Evolutionary conservation across 108 stramenopile species (phyloP), one percentile per base, ranked within the genome.

Genomic region (Pelagomonas calceolata): DNA sequence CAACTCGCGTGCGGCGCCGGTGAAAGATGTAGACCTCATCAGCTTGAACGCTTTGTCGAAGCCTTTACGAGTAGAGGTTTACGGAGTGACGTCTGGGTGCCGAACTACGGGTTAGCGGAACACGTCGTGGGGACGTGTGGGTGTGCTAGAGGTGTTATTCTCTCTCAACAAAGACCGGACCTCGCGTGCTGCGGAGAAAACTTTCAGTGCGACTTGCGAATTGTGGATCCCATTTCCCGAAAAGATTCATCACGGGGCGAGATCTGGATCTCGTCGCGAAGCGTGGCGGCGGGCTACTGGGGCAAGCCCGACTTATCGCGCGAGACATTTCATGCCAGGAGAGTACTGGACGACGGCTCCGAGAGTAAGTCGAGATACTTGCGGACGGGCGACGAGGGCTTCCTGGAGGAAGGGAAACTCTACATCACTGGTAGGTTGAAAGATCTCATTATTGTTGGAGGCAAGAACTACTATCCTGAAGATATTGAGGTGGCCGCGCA

Each of bases 101-200:
- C 94, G 17, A 93, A 92, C 30, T 99, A 98, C 78, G 99, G 99
- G 0, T 75, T 99, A 34, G 99, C 99, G 7, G 98, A 99, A 80
- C 93, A 95, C 72, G 97, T 96, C 33, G 98, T 99, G 17, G 96
- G 92, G 77, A 95, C 96, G 39, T 91, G 93, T 67, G 51, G 51
- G 21, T 60, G 51, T 26, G 51, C 51, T 1, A 1, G 26, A 3
- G 51, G 51, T 1, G 7, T 60, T 1, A 26, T 60, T 26, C 1
- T 60, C 3, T 60, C 51, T 17, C 18, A 60, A 60, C 18, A 3
- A 17, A 17, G 51, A 3, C 51, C 51, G 51, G 51, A 60, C 51
- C 51, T 60, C 51, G 51, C 51, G 21, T 60, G 51, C 51, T 60
- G 51, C 51, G 51, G 51, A 17, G 21, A 60, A 3, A 26, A 60